These are phyloP conservation scores for Eurotiales sp. DNA, from an alignment of 2,329 filamentous ascomycete genomes.

Conservation along the genomic window DNA sequence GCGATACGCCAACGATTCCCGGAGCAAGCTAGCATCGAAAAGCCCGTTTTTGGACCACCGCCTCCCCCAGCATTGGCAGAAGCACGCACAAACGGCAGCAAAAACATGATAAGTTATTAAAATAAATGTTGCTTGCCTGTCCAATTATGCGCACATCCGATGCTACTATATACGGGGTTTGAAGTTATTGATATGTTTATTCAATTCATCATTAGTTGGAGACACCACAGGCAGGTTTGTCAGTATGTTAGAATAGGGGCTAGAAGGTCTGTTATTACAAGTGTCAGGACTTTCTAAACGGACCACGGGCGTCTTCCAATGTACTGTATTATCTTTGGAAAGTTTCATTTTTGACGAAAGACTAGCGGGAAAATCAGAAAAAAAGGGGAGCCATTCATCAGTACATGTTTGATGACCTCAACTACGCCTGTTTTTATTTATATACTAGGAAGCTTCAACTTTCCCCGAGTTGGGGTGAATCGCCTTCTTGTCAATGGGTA, in stretches of 20 bases:
- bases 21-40: constrained; percentile 29
- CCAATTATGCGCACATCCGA: neutral
- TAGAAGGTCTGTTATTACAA: neutral
- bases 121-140: constrained; percentile 12
- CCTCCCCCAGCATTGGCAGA: constrained; percentile 49
- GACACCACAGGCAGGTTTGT: neutral
- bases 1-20: constrained; percentile 31
- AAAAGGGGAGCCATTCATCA: neutral
- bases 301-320: neutral
- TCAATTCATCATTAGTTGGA: neutral
- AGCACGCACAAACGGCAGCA: constrained; percentile 44
- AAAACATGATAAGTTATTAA: constrained; percentile 36
- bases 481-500: neutral
- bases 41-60: constrained; percentile 47
- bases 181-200: neutral
- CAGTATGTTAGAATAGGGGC: constrained; percentile 9
- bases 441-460: neutral
- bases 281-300: neutral
- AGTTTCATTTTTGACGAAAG: neutral
- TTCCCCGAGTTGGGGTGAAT: neutral
- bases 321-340: constrained; percentile 6
- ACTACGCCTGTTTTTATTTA: neutral
- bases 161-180: neutral
- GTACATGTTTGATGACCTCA: neutral
- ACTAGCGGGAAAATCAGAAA: neutral